Base-by-base conservation (phyloP, 495 filamentous ascomycete species). In the Pyronema omphalodes region DNA sequence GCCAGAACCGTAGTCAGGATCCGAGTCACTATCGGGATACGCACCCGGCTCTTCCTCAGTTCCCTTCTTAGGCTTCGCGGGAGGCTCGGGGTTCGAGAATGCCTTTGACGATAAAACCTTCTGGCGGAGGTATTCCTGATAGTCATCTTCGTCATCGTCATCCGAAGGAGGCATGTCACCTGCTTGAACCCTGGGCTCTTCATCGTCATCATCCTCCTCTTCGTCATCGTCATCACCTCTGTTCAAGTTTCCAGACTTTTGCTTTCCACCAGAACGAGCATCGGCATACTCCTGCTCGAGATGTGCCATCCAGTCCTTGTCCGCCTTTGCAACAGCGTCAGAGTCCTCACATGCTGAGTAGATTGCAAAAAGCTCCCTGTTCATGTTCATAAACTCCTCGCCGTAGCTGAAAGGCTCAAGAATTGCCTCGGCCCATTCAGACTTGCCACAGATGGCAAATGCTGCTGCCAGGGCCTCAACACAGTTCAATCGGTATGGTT, bases 401-500 rank as follows among this genome's bases (percentile, higher is more conserved):
- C 89, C 89, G 60, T 96, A 96, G 7, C 80, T 80, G 64, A 98
- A 98, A 14, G 82, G 81, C 54, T 78, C 76, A 44, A 98, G 67
- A 5, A 93, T 75, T 39, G 85, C 75, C 52, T 81, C 77, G 0
- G 91, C 88, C 91, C 91, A 98, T 23, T 94, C 89, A 37, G 73
- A 65, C 64, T 91, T 84, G 23, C 91, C 87, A 62, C 88, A 94
- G 57, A 98, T 98, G 57, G 73, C 82, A 68, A 91, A 98, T 17
- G 81, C 82, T 11, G 91, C 91, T 6, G 88, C 93, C 44, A 98
- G 71, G 4, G 91, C 91, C 69, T 98, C 91, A 44, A 83, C 91
- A 59, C 91, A 98, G 68, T 98, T 98, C 40, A 98, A 67, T 52
- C 87, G 74, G 83, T 86, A 91, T 14, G 91, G 91, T 61, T 86